Conservation (phyloP, 2,329 filamentous ascomycete genomes). For the Pseudocercospora fijiensis region DNA sequence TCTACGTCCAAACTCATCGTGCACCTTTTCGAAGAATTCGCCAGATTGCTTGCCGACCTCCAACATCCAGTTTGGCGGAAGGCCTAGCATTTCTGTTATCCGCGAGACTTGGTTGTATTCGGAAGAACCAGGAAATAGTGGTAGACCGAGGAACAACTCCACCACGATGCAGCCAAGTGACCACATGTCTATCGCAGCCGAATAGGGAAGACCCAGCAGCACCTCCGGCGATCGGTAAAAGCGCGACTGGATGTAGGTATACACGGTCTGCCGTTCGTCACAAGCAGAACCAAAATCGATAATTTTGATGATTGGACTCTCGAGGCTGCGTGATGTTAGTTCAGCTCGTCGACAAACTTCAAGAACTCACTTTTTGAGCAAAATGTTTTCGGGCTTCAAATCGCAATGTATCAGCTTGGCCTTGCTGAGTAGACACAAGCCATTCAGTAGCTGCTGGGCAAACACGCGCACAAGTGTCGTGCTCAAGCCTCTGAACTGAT, state of each 20-base stretch:
- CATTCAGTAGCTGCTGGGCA: constrained; percentile 92
- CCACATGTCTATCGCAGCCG: constrained; percentile 99
- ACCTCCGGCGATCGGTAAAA: constrained; percentile 98
- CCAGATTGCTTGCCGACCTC: constrained; percentile 98
- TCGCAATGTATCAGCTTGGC: constrained; percentile 97
- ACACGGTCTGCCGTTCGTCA: constrained; percentile 96
- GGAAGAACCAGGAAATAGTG: constrained; percentile 92
- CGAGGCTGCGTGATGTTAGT: constrained; percentile 57
- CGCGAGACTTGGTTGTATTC: constrained; percentile 98
- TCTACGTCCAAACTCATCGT: constrained; percentile 88
- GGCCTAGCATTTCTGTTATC: constrained; percentile 96
- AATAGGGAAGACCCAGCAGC: constrained; percentile 90
- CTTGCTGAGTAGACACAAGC: constrained; percentile 88
- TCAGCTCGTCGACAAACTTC: not conserved
- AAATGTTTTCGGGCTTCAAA: constrained; percentile 95
- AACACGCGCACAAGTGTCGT: constrained; percentile 97
- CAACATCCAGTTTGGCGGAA: constrained; percentile 97
- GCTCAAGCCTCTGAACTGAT: constrained; percentile 95
- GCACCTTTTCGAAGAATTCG: constrained; percentile 92
- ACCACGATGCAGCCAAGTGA: constrained; percentile 97
- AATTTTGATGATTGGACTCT: constrained; percentile 99
- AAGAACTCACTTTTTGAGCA: constrained; percentile 76
- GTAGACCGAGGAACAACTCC: constrained; percentile 90
- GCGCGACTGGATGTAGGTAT: constrained; percentile 97
- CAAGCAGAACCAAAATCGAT: constrained; percentile 99